Percentiles rank a stretch among this genome's conserved stretches.
Evolutionary conservation across 2,329 filamentous ascomycete genomes (phyloP).

Genomic region (Ophiocordyceps camponoti-saundersi): DNA sequence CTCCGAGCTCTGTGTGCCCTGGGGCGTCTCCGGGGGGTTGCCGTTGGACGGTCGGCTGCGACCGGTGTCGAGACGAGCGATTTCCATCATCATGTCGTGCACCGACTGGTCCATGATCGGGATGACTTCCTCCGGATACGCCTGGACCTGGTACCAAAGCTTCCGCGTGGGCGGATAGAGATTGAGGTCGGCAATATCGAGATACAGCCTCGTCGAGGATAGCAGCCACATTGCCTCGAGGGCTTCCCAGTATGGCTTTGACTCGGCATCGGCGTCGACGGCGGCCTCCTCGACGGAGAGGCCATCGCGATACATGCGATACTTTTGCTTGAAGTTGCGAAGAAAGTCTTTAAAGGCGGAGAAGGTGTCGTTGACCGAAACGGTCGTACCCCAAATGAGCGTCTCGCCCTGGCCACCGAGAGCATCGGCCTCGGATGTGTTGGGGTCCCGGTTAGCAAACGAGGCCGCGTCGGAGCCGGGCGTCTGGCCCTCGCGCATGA

Average conservation of each 20-base stretch:
- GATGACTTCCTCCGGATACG: slow-evolving; percentile 91
- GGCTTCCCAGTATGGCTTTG: slow-evolving; percentile 69
- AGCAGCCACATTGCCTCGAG: slow-evolving; percentile 84
- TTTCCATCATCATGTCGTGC: slow-evolving; percentile 82
- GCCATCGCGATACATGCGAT: slow-evolving; percentile 84
- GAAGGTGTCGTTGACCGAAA: slow-evolving; percentile 82
- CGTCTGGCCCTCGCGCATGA: slow-evolving; percentile 33
- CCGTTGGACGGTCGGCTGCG: slow-evolving; percentile 46
- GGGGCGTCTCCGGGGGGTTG: slow-evolving; percentile 30
- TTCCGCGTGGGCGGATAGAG: slow-evolving; percentile 85
- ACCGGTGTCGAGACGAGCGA: slow-evolving; percentile 66
- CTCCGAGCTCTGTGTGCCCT: slow-evolving; percentile 48
- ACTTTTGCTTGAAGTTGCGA: slow-evolving; percentile 81
- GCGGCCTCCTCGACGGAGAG: slow-evolving; percentile 59
- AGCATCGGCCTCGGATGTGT: slow-evolving; percentile 79
- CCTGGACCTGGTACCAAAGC: slow-evolving; percentile 86
- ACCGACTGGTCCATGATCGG: slow-evolving; percentile 91
- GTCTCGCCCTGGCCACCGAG: slow-evolving; percentile 68
- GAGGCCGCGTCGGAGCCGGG: slow-evolving; percentile 41
- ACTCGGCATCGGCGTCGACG: slow-evolving; percentile 51
- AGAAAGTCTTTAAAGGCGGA: slow-evolving; percentile 82
- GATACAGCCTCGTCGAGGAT: slow-evolving; percentile 67
- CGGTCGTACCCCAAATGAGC: slow-evolving; percentile 93
- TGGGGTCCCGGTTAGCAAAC: slow-evolving; percentile 51
- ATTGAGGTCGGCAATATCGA: slow-evolving; percentile 80